phyloP scores from a whole-genome alignment of 257 asterid species.

The Penstemon eatonii region DNA sequence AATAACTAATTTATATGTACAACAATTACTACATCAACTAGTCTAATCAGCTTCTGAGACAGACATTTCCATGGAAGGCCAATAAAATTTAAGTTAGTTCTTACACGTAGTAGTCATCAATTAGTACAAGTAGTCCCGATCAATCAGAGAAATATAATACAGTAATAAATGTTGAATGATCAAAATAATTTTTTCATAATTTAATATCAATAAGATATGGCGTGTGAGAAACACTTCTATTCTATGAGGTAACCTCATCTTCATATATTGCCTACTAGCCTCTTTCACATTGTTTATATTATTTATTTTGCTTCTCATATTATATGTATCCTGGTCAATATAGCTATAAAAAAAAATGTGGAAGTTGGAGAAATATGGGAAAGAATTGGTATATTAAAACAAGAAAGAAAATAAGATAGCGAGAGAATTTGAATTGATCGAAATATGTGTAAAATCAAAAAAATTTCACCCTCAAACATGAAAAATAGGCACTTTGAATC shows the following conservation, averaged over 20 bases:
- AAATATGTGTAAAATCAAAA: too few relatives aligned
- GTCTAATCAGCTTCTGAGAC: background rate
- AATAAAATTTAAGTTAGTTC: background rate
- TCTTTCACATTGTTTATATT: too few relatives aligned
- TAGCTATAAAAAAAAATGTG: too few relatives aligned
- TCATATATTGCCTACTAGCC: too few relatives aligned
- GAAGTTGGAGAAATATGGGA: too few relatives aligned
- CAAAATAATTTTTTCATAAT: background rate
- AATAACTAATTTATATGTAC: background rate
- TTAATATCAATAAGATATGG: background rate
- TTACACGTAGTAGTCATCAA: background rate
- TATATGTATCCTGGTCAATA: too few relatives aligned
- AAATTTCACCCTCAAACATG: too few relatives aligned
- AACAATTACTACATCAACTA: background rate
- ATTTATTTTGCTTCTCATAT: too few relatives aligned
- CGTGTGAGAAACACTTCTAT: background rate
- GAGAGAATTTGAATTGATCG: too few relatives aligned
- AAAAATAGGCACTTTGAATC: too few relatives aligned
- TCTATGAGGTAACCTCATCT: background rate
- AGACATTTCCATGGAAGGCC: background rate
- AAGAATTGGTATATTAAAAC: too few relatives aligned
- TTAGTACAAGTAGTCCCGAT: background rate
- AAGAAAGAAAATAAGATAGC: too few relatives aligned
- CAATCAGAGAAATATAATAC: background rate
- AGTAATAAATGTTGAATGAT: background rate